Evolutionary conservation across 2,329 filamentous ascomycete species (phyloP), one percentile per base, ranked within the genome.

Genomic region (Fusarium mexicanum): DNA sequence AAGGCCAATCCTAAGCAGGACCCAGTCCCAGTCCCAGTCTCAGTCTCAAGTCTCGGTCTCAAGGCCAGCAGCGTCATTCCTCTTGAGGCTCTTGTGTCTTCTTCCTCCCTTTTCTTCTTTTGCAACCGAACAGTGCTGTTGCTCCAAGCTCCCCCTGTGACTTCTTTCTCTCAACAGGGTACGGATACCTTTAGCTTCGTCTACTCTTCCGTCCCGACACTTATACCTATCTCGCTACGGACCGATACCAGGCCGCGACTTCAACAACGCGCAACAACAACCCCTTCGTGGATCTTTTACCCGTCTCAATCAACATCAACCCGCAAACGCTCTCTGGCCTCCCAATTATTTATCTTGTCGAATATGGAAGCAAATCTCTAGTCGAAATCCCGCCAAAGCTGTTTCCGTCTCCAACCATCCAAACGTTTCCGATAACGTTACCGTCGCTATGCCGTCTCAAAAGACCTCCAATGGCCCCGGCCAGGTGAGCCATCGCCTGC

Each of bases 401-500:
- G 46, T 61, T 67, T 59, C 64, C 73, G 55, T 53, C 69, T 35
- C 55, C 38, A 67, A 68, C 67, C 41, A 62, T 47, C 54, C 55
- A 54, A 55, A 64, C 71, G 53, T 54, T 51, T 51, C 73, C 57
- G 51, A 57, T 62, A 41, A 43, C 57, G 41, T 44, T 61, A 51
- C 65, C 47, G 54, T 60, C 76, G 78, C 71, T 71, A 89, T 89
- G 87, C 86, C 87, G 67, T 84, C 87, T 72, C 84, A 86, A 79
- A 91, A 91, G 83, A 85, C 83, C 76, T 78, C 85, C 78, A 85
- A 85, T 81, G 84, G 86, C 79, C 75, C 79, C 75, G 85, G 87
- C 80, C 90, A 91, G 80, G 91, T 92, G 79, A 91, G 90, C 74
- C 90, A 92, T 81, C 91, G 90, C 80, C 82, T 93, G 77, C 91